These are phyloP conservation scores for Oryza meyeriana DNA, from an alignment of 176 grass and related monocot genomes.

Conservation along the genomic window DNA sequence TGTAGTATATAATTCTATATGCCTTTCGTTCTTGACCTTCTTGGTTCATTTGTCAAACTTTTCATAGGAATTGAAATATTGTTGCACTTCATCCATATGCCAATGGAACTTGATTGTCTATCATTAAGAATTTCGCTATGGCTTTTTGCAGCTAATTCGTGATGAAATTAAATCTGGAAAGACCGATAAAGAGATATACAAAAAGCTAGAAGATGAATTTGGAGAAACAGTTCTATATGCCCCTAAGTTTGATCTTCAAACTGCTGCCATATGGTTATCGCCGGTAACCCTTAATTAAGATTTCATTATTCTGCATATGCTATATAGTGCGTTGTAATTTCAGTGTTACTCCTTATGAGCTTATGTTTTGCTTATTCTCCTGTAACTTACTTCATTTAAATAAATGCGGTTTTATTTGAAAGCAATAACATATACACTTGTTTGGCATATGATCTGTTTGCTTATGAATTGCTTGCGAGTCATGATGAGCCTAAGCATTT, in stretches of 20 bases:
- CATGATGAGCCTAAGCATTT: not conserved
- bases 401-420: not conserved
- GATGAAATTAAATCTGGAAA: slow-evolving; percentile 80
- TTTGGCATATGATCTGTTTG: not conserved
- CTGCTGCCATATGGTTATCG: slow-evolving; percentile 90
- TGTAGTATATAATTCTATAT: not conserved
- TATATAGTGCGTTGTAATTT: not conserved
- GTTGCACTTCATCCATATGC: not conserved
- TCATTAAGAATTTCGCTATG: not conserved
- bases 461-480: not conserved
- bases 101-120: not conserved
- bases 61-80: not conserved
- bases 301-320: not conserved
- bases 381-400: not conserved
- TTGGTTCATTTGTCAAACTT: not conserved
- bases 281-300: slow-evolving; percentile 45
- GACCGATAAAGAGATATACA: slow-evolving; percentile 82
- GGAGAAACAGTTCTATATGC: slow-evolving; percentile 86
- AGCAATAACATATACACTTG: not conserved
- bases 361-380: not conserved
- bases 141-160: slow-evolving; percentile 71
- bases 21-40: not conserved
- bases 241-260: slow-evolving; percentile 94
- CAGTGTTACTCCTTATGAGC: not conserved
- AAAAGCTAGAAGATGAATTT: slow-evolving; percentile 68